phyloP scores from a whole-genome alignment of 306 rosid species.

The Fragaria vesca region DNA sequence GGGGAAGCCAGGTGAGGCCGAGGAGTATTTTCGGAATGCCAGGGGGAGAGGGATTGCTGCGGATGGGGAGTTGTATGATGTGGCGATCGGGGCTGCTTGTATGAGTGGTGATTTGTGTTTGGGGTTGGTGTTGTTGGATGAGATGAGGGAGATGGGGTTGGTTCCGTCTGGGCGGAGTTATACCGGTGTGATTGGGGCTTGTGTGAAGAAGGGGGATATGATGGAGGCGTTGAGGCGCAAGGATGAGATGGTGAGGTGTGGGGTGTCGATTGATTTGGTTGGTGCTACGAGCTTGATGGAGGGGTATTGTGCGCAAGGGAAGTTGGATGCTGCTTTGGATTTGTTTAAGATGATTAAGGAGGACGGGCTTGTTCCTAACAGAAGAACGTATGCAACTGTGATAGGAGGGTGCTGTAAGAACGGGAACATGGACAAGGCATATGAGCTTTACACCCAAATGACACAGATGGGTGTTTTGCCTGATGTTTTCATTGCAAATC shows the following conservation, averaged over 20 bases:
- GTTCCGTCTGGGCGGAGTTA: conserved; percentile 47
- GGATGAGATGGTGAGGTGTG: conserved; percentile 65
- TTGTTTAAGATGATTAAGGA: conserved; percentile 42
- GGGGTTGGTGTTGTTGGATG: conserved; percentile 44
- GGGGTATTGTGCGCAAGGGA: conserved; percentile 56
- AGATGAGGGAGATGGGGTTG: conserved; percentile 68
- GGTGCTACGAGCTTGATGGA: conserved; percentile 60
- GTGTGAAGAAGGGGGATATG: conserved; percentile 66
- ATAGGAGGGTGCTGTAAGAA: conserved; percentile 52
- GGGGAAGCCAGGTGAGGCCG: conserved; percentile 46
- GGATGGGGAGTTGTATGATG: conserved; percentile 52
- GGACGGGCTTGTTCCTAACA: conserved; percentile 48
- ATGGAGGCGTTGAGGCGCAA: conserved; percentile 51
- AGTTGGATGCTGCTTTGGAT: conserved; percentile 50
- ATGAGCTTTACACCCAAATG: conserved; percentile 63
- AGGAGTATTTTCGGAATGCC: conserved; percentile 40
- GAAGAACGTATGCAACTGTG: conserved; percentile 49
- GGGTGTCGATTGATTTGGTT: conserved; percentile 42
- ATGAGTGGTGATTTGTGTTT: conserved; percentile 31
- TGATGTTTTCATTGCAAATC: conserved; percentile 39
- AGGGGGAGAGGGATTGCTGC: conserved; percentile 43
- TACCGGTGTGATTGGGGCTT: conserved; percentile 47
- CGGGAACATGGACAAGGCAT: conserved; percentile 57
- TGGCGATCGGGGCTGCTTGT: conserved; percentile 52
- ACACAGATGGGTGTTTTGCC: conserved; percentile 47